These are phyloP conservation scores for Coffea humblotiana DNA, from an alignment of 305 asterid genomes.

Conservation along the genomic window DNA sequence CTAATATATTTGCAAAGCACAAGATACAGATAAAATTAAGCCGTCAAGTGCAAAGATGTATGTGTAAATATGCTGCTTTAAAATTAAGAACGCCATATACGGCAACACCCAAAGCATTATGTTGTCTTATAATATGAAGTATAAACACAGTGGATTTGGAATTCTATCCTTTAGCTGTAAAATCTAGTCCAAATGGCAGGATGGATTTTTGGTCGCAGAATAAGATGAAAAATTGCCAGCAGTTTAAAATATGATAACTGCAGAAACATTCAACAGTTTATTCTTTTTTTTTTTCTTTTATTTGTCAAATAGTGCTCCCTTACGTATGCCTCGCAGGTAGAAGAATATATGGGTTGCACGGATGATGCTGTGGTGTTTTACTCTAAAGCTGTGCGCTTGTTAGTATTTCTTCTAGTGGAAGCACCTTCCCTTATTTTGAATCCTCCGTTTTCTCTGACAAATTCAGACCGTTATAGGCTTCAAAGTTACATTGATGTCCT, in stretches of 20 bases:
- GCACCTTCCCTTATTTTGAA: slow-evolving; percentile 81
- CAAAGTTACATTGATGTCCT: slow-evolving; percentile 64
- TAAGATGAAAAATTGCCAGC: neutral
- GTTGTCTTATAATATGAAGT: neutral
- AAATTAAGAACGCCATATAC: neutral
- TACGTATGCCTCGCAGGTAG: slow-evolving; percentile 56
- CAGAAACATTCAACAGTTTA: neutral
- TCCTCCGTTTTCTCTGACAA: slow-evolving; percentile 83
- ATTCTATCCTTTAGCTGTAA: neutral
- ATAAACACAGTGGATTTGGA: neutral
- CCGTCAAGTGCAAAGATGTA: neutral
- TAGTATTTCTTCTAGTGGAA: slow-evolving; percentile 70
- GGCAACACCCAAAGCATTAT: neutral
- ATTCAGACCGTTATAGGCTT: slow-evolving; percentile 71
- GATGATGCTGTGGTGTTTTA: slow-evolving; percentile 57
- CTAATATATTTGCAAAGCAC: neutral
- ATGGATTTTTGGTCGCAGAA: neutral
- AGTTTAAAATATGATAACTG: neutral
- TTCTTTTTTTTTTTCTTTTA: neutral
- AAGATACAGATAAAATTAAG: neutral
- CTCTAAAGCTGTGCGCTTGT: slow-evolving; percentile 70
- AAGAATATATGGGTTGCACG: slow-evolving; percentile 68
- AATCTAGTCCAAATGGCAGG: neutral
- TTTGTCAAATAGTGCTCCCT: neutral
- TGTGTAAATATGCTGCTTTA: too few relatives aligned